A percentile compares a stretch with the other conserved stretches of the same genome.
Evolutionary conservation across 345 rosid species (phyloP).

Genomic region (Psidium guajava): DNA sequence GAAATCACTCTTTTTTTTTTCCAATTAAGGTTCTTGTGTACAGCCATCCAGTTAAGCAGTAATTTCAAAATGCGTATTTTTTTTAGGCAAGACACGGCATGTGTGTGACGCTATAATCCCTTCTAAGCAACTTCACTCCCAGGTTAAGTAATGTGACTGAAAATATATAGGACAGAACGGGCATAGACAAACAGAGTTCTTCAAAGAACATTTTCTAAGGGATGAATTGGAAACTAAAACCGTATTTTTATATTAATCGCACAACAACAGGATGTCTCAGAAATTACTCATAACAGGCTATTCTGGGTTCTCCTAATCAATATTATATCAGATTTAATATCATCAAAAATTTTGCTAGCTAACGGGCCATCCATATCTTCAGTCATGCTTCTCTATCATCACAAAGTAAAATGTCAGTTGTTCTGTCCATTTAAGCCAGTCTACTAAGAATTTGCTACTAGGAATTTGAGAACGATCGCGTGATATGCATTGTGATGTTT

Average conservation of each 20-base stretch:
- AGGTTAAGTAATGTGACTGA: background rate
- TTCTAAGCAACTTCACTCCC: background rate
- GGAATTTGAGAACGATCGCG: background rate
- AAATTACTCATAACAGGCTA: background rate
- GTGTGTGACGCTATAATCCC: background rate
- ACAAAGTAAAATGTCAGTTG: background rate
- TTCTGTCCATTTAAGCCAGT: background rate
- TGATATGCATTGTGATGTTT: background rate
- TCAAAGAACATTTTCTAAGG: background rate
- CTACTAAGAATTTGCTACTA: background rate
- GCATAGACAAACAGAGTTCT: background rate
- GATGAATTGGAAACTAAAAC: background rate
- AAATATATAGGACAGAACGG: background rate
- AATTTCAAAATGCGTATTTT: background rate
- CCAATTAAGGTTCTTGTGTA: background rate
- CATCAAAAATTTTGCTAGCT: background rate
- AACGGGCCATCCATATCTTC: background rate
- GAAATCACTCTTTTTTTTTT: background rate
- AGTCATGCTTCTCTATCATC: background rate
- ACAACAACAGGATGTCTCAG: background rate
- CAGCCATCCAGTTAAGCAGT: background rate
- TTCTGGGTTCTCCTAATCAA: background rate
- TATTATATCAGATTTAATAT: background rate
- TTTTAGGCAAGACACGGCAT: background rate
- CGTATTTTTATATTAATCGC: background rate